Evolutionary conservation across 1,284 basidiomycete genomes (phyloP).

Genomic region (Cutaneotrichosporon mucoides): DNA sequence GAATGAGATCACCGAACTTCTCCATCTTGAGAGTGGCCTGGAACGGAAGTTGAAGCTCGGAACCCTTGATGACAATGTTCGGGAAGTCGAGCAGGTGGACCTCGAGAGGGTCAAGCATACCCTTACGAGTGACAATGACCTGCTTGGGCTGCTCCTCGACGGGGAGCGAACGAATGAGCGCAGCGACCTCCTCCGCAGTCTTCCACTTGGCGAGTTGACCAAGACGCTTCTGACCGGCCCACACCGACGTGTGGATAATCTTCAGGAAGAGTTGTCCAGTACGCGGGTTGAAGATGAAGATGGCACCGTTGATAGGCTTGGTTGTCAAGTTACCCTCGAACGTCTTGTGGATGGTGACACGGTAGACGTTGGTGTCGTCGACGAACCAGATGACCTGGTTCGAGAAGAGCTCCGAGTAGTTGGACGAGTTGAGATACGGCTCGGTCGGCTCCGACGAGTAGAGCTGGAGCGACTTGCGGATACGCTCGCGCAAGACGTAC

Average conservation of each 20-base stretch:
- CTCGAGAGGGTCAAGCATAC: constrained; percentile 98
- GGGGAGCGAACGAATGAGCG: constrained; percentile 90
- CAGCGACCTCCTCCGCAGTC: constrained; percentile 99
- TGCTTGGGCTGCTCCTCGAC: constrained; percentile 99
- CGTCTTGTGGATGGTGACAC: constrained; percentile 99
- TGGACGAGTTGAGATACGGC: constrained; percentile 87
- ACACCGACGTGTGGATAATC: constrained; percentile 98
- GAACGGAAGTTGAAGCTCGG: constrained; percentile 96
- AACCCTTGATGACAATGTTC: constrained; percentile 99
- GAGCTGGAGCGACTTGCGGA: constrained; percentile 94
- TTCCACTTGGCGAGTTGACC: constrained; percentile 98
- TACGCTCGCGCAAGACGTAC: constrained; percentile 96
- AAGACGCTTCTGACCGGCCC: constrained; percentile 99
- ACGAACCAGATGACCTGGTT: constrained; percentile 99
- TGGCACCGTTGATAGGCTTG: constrained; percentile 98
- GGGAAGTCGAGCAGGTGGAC: constrained; percentile 99
- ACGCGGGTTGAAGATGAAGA: constrained; percentile 99
- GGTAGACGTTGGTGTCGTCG: constrained; percentile 99
- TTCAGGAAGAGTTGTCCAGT: constrained; percentile 98
- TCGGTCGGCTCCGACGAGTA: constrained; percentile 99
- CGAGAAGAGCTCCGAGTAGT: constrained; percentile 94
- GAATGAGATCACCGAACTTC: constrained; percentile 96
- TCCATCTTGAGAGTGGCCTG: constrained; percentile 99
- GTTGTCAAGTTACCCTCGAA: constrained; percentile 99
- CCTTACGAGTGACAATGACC: constrained; percentile 98